Percentiles rank a stretch among this genome's conserved stretches.
Conservation (phyloP, 768 basidiomycete species). For the Mycena olivaceomarginata region DNA sequence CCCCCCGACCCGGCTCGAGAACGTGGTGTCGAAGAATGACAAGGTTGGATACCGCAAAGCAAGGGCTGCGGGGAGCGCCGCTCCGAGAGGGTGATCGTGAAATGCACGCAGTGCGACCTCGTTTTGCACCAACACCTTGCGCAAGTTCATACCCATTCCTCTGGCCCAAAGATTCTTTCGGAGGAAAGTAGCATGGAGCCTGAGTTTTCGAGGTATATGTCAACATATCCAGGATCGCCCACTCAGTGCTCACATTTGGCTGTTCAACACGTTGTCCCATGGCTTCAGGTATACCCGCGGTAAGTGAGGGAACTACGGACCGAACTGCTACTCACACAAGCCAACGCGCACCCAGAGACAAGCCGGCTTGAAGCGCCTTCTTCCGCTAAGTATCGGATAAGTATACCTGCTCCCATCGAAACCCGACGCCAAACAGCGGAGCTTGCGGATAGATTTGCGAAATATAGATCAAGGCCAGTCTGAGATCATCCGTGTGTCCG, state of each 20-base stretch:
- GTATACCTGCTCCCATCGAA: conserved; percentile 31
- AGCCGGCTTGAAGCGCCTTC: conserved; percentile 18
- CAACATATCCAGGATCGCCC: background rate
- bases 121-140: background rate
- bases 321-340: background rate
- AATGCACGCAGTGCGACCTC: conserved; percentile 16
- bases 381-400: conserved; percentile 22
- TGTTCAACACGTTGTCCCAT: conserved; percentile 29
- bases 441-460: conserved; percentile 22
- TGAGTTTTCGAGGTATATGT: background rate
- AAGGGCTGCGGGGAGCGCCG: conserved; percentile 1
- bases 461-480: conserved; percentile 28
- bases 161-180: conserved; percentile 16
- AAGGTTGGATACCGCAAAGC: conserved; percentile 21
- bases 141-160: conserved; percentile 22
- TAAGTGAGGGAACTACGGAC: background rate
- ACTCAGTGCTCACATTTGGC: conserved; percentile 1
- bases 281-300: background rate
- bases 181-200: conserved; percentile 15
- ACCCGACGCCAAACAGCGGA: conserved; percentile 16
- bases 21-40: conserved; percentile 14
- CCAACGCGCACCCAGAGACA: conserved; percentile 13
- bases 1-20: conserved; percentile 26
- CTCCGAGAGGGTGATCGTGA: conserved; percentile 1
- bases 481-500: conserved; percentile 21